Evolutionary conservation across 1,284 basidiomycete species (phyloP), one percentile per base, ranked within the genome.

Genomic region (Ceratobasidium sp.): DNA sequence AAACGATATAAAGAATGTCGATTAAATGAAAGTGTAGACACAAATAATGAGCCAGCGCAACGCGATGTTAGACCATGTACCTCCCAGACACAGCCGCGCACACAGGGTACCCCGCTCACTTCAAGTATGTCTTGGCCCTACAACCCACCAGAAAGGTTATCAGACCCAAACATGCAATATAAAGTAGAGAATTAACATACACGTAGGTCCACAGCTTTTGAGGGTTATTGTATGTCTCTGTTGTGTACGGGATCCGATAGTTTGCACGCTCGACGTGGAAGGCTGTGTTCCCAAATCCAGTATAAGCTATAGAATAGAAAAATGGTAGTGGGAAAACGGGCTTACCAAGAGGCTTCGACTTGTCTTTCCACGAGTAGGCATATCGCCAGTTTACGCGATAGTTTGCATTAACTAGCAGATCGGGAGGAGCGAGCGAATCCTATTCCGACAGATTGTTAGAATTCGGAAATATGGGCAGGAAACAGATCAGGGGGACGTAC

Each of bases 201-300:
- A 72, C 71, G 33, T 51, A 75, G 27, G 19, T 73, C 76, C 76
- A 77, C 29, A 77, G 29, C 7, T 63, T 69, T 60, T 75, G 75
- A 22, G 76, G 76, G 17, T 57, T 69, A 33, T 75, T 77, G 67
- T 75, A 76, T 14, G 75, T 76, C 27, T 73, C 69, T 19, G 48
- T 22, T 15, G 76, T 76, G 62, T 77, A 76, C 1, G 75, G 53
- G 9, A 73, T 22, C 3, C 66, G 66, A 44, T 54, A 54, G 22
- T 57, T 71, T 51, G 66, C 50, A 22, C 66, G 66, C 27, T 71
- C 66, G 5, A 71, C 66, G n/a, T 44, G 51, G 41, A 71, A 71
- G 15, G 66, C 66, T 71, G 29, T 44, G n/a, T n/a, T n/a, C 8
- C 17, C 29, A 54, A 15, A 22, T 7, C 11, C 51, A 33, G 3